Evolutionary conservation across 2,329 filamentous ascomycete genomes (phyloP).

Genomic region (Hymenoscyphus fraxineus): DNA sequence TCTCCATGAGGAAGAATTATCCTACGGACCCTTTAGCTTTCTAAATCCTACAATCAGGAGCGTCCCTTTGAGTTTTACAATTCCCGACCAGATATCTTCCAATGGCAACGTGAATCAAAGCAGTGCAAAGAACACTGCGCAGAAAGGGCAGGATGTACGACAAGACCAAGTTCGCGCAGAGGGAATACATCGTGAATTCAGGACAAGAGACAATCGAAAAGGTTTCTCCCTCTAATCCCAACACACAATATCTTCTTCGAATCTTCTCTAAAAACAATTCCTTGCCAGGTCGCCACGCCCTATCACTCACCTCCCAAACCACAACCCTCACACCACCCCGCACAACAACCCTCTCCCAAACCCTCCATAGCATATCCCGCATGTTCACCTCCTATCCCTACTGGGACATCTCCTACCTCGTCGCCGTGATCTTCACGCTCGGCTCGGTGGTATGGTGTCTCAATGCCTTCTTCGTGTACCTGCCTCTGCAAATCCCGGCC

Average conservation of each 20-base stretch:
- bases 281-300: slow-evolving; percentile 37
- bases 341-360: slow-evolving; percentile 31
- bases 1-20: slow-evolving; percentile 8
- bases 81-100: background rate
- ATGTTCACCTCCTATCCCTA: slow-evolving; percentile 50
- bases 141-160: background rate
- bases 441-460: slow-evolving; percentile 53
- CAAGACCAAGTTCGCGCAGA: slow-evolving; percentile 14
- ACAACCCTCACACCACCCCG: slow-evolving; percentile 30
- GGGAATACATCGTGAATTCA: slow-evolving; percentile 38
- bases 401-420: slow-evolving; percentile 55
- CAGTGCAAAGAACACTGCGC: background rate
- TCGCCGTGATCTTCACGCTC: slow-evolving; percentile 50
- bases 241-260: background rate
- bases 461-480: slow-evolving; percentile 62
- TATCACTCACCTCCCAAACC: slow-evolving; percentile 32
- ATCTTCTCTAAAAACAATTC: slow-evolving; percentile 3
- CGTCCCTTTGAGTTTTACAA: background rate
- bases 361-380: slow-evolving; percentile 37
- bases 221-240: slow-evolving; percentile 28
- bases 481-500: slow-evolving; percentile 52
- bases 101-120: background rate
- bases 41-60: slow-evolving; percentile 44
- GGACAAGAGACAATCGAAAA: slow-evolving; percentile 46
- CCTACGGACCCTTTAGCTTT: slow-evolving; percentile 42